Base-by-base conservation (phyloP, 192 early-diverging fungal species). In the Podila epigama region DNA sequence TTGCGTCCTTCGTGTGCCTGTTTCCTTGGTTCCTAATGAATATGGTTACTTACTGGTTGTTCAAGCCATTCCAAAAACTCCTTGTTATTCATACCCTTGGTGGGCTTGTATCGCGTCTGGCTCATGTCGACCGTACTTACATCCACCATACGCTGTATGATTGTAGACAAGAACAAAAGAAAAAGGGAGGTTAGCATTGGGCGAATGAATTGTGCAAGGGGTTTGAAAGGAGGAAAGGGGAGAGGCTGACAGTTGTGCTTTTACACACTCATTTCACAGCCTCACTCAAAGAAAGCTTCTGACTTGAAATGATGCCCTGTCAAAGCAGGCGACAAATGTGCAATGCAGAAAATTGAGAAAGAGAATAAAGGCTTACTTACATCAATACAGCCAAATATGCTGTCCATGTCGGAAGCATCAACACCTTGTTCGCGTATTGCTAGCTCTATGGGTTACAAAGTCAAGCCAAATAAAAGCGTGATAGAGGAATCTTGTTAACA, bases 341-440 rank as follows among this genome's bases (percentile, higher is more conserved):
- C n/a, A n/a, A n/a, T n/a, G n/a, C n/a, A n/a, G 18, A 44, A 44
- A 44, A 3, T 1, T n/a, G n/a, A 44, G 0, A 20, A 44, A 12
- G 22, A 52, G 5, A 51, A 6, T 39, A 35, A n/a, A 28, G 20
- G 16, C 6, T 15, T 4, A 29, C 36, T 33, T 63, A 59, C 73
- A 59, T 77, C 73, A 10, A 77, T 77, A 25, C 66, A 60, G 50
- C 66, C 39, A 32, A 77, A 77, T 25, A 77, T 31, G 33, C 73
- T 77, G 51, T 77, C 66, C 66, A 77, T 68, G 13, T 77, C 73
- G 27, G 65, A 64, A 25, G 34, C 66, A 63, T 77, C 60, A 6
- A 77, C 73, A 16, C 73, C 73, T 56, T 77, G 73, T 25, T 66
- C 73, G 12, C 51, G 60, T 52, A 68, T n/a, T 0, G 64, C 65